Evolutionary conservation across 1,284 basidiomycete species (phyloP), one percentile per base, ranked within the genome.

Genomic region (Veloporphyrellus conicus): DNA sequence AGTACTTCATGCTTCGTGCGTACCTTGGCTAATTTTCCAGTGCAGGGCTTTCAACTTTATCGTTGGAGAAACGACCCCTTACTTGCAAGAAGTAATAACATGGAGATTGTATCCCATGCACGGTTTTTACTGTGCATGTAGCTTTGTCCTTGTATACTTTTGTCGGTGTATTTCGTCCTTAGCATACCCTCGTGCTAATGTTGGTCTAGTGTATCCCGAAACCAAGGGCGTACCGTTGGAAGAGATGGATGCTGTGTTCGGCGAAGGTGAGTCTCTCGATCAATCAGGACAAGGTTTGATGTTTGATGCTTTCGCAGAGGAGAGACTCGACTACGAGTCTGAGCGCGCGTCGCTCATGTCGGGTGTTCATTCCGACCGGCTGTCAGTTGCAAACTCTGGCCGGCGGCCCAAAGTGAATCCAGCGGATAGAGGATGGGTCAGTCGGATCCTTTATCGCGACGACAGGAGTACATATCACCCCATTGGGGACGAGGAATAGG

Each of bases 31-130:
- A 28, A 66, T 20, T 38, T 37, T 46, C n/a, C 12, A 10, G 22
- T 29, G 7, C 3, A 83, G 90, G 90, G 79, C 84, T 12, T 93
- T 93, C 71, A 93, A 93, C 67, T 93, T 84, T 69, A 66, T 91
- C 56, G 92, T 98, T 37, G 94, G 94, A 19, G 88, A 92, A 66
- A 76, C 83, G 35, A 97, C 94, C 0, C 94, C 94, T 1, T 77
- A 86, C 40, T 73, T 98, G 41, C 93, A 97, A 70, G 91, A 95
- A 54, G 70, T 79, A 32, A 97, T 99, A 57, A 79, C 80, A 28
- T 99, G 95, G 94, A 78, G 90, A 43, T 70, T 98, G 44, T 98
- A 98, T 69, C 90, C 91, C 0, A 93, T 99, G 89, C 93, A 96
- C 59, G 93, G 90, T 11, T 93, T 93, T 71, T 95, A 95, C 71